Base-by-base conservation (phyloP, 2,329 filamentous ascomycete genomes). In the Dissoconium aciculare region DNA sequence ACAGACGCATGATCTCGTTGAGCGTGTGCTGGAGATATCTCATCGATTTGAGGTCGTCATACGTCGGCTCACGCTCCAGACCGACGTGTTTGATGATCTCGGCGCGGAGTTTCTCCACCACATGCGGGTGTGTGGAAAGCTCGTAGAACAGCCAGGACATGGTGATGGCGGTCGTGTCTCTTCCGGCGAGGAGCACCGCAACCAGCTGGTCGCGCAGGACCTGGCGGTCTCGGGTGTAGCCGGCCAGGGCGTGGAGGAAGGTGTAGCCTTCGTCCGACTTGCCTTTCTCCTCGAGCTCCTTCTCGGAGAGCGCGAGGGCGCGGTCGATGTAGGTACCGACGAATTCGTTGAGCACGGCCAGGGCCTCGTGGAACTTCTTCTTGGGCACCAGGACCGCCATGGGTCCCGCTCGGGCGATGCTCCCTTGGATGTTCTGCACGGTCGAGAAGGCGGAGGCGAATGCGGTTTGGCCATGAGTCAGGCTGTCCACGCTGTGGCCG, bases 111-210 rank as follows among this genome's bases (percentile, higher is more conserved):
- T 73, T 79, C 31, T 60, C 52, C 3, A 83, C 69, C 2, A 71
- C 65, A 2, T 70, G 59, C 0, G 83, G 82, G 42, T 81, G 66
- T 11, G 73, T 71, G 21, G 75, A 69, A 2, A 94, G 66, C 54
- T 93, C 82, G 54, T 89, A 91, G 36, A 93, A 64, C 19, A 71
- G 65, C 77, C 83, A 93, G 0, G 74, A 78, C 1, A 94, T 65
- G 0, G 80, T 83, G 11, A 67, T 71, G 16, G 84, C 84, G 0
- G 85, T 94, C 10, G 85, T 93, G 54, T 94, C 85, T 13, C 80
- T 70, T 9, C 82, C 84, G 2, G 85, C 85, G 11, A 94, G 69
- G 3, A 94, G 68, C 8, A 93, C 69, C 26, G 78, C 75, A 11
- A 89, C 68, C 28, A 93, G 63, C 55, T 94, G 84, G 55, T 93